Evolutionary conservation across 768 basidiomycete species (phyloP), one percentile per base, ranked within the genome.

Genomic region (Podaxis sp.): DNA sequence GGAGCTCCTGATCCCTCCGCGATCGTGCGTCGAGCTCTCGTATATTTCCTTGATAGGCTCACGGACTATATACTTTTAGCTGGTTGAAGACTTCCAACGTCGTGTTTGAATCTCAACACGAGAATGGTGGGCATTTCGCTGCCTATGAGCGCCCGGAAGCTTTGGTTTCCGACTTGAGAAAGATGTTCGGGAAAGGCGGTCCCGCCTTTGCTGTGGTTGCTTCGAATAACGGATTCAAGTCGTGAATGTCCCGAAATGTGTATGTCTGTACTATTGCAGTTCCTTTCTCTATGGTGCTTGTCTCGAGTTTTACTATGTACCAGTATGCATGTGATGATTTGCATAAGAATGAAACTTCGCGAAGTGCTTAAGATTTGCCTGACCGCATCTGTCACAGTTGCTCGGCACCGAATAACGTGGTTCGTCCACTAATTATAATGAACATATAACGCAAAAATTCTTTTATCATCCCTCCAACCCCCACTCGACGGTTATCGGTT

Each of bases 121-220:
- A 74, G 2, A 68, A 68, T 9, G 86, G 86, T 2, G 86, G 86
- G 1, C 86, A 87, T 69, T 87, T 88, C 66, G 82, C 85, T 7
- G 78, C 85, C 0, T 68, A 79, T 64, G 86, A 87, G 65, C 71
- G 66, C 49, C 85, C 86, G 0, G 73, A 79, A 3, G 70, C 71
- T 2, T 73, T 88, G 13, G 85, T 75, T 0, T 74, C 66, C 1
- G 86, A 86, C 66, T 52, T 88, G 52, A 72, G 80, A 33, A 79
- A 75, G 66, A 87, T 87, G 84, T 87, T 86, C 69, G 80, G 79
- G 40, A 80, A 74, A 59, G 80, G 76, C 13, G 82, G 84, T 0
- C 77, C 78, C 36, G 82, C 82, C 2, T 82, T 76, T 63, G 77
- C 76, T 2, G 80, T 83, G 12, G 80, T 86, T 7, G 63, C 73